Evolutionary conservation across 2,329 filamentous ascomycete genomes (phyloP).

Genomic region (Sphaerulina vaccinii): DNA sequence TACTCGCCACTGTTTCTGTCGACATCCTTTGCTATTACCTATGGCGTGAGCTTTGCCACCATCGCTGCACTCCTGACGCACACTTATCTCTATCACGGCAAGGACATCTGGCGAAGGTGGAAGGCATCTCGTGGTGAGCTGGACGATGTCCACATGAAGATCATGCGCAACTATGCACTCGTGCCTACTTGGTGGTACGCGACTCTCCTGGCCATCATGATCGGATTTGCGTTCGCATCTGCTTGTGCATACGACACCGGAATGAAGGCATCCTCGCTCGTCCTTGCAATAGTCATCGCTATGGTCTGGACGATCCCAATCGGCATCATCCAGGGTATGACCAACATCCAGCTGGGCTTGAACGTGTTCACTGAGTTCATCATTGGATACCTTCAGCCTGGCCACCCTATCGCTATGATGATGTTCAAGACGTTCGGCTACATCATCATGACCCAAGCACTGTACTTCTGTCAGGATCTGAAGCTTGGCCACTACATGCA

Average conservation of each 20-base stretch:
- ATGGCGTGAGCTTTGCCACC: constrained; percentile 80
- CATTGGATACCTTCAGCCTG: constrained; percentile 25
- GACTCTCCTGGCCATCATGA: constrained; percentile 21
- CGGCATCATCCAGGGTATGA: constrained; percentile 89
- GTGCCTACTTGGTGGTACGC: constrained; percentile 77
- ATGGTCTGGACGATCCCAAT: constrained; percentile 83
- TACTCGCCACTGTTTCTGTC: constrained; percentile 84
- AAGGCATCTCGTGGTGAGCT: constrained; percentile 46
- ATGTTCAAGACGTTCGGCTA: constrained; percentile 44
- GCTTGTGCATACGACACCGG: constrained; percentile 66
- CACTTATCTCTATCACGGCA: constrained; percentile 80
- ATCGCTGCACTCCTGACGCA: constrained; percentile 77
- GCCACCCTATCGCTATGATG: constrained; percentile 41
- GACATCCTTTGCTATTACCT: constrained; percentile 83
- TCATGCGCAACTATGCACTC: constrained; percentile 80
- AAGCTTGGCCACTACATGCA: constrained; percentile 48
- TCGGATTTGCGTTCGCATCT: constrained; percentile 22
- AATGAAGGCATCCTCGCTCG: constrained; percentile 79
- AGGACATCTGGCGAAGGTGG: constrained; percentile 78
- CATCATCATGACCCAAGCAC: constrained; percentile 43
- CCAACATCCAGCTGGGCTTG: constrained; percentile 53
- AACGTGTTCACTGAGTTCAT: constrained; percentile 31
- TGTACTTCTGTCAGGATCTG: constrained; percentile 43
- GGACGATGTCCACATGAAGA: constrained; percentile 79
- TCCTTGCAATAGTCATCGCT: constrained; percentile 75